These are phyloP conservation scores for Verticillium isaacii DNA, from an alignment of 2,329 filamentous ascomycete genomes.

Conservation along the genomic window DNA sequence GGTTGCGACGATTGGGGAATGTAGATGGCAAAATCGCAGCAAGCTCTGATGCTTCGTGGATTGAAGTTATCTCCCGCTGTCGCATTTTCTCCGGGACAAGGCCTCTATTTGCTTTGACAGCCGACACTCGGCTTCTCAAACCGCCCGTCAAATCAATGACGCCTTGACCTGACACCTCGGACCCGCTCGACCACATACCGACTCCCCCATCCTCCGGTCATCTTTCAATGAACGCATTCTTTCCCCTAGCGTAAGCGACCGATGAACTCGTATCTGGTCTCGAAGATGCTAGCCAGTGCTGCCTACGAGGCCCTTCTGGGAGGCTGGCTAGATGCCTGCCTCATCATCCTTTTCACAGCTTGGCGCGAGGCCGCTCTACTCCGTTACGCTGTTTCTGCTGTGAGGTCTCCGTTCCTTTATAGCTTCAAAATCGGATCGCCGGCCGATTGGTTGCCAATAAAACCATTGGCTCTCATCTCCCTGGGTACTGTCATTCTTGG, in stretches of 20 bases:
- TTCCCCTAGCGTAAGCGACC: background rate
- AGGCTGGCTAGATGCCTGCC: conserved; percentile 16
- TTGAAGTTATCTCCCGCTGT: too few relatives aligned
- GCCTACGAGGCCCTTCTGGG: conserved; percentile 16
- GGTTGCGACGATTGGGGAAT: too few relatives aligned
- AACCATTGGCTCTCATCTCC: background rate
- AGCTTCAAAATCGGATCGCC: background rate
- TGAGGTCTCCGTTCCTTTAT: background rate
- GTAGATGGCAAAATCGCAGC: too few relatives aligned
- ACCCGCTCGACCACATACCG: background rate
- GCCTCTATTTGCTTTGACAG: too few relatives aligned
- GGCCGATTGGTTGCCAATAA: background rate
- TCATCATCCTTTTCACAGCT: conserved; percentile 17
- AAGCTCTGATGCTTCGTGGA: too few relatives aligned
- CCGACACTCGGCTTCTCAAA: too few relatives aligned
- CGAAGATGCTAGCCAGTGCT: conserved; percentile 8
- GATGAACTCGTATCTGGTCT: background rate
- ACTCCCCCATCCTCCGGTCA: background rate
- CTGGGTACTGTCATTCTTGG: background rate
- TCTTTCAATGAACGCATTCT: background rate
- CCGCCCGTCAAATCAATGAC: background rate
- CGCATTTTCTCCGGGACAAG: too few relatives aligned
- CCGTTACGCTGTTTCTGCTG: background rate
- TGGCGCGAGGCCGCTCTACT: conserved; percentile 12
- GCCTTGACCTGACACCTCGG: background rate